These are phyloP conservation scores for Candida palmyrensis DNA, from an alignment of 805 yeast species.

Conservation along the genomic window DNA sequence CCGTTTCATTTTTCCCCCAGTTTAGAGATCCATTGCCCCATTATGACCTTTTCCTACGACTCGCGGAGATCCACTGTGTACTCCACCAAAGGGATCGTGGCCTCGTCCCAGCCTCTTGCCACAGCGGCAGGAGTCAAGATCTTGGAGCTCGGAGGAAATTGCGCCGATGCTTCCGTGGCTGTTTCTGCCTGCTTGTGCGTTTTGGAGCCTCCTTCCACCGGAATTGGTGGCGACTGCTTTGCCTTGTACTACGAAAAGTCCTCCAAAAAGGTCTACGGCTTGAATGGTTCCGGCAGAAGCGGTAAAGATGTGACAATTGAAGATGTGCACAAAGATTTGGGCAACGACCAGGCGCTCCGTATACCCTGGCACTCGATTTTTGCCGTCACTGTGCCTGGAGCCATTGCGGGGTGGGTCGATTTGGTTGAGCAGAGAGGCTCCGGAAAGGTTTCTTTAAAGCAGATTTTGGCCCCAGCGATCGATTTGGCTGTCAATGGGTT, in stretches of 20 bases:
- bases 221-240: slow-evolving; percentile 69
- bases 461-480: slow-evolving; percentile 60
- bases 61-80: slow-evolving; percentile 73
- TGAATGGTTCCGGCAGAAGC: slow-evolving; percentile 75
- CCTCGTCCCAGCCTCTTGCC: slow-evolving; percentile 75
- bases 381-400: slow-evolving; percentile 72
- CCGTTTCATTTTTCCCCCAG: no score
- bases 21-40: no score
- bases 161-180: slow-evolving; percentile 61
- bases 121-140: slow-evolving; percentile 67
- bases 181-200: slow-evolving; percentile 52
- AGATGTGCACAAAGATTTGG: slow-evolving; percentile 35
- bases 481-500: slow-evolving; percentile 66
- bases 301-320: slow-evolving; percentile 49
- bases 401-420: slow-evolving; percentile 77
- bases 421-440: slow-evolving; percentile 69
- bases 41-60: slow-evolving; percentile 32
- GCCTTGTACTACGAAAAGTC: slow-evolving; percentile 50
- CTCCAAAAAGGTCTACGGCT: slow-evolving; percentile 51
- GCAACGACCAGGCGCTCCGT: slow-evolving; percentile 41
- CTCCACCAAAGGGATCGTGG: slow-evolving; percentile 66
- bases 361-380: slow-evolving; percentile 50
- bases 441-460: slow-evolving; percentile 53
- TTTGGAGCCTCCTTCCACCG: slow-evolving; percentile 56
- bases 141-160: slow-evolving; percentile 68